Percentiles rank a stretch among this genome's conserved stretches.
phyloP scores from a whole-genome alignment of 768 basidiomycete species.

The Tremella mesenterica region DNA sequence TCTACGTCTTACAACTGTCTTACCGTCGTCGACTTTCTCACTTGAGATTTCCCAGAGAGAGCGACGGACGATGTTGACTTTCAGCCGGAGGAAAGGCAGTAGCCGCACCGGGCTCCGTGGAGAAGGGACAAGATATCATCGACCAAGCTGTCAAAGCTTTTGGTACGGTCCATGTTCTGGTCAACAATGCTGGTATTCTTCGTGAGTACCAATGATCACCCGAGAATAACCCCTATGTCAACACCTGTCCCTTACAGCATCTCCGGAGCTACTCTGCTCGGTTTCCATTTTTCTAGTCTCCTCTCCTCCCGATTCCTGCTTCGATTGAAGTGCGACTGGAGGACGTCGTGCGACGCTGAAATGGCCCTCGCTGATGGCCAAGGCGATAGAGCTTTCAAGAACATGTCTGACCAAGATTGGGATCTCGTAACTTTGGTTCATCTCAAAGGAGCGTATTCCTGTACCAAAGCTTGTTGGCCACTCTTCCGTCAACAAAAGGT shows the following conservation, averaged over 20 bases:
- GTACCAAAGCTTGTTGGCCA: constrained; percentile 93
- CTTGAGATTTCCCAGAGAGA: background rate
- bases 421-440: constrained; percentile 83
- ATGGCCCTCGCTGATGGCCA: background rate
- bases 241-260: background rate
- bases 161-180: constrained; percentile 56
- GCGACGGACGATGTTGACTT: background rate
- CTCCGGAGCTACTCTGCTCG: background rate
- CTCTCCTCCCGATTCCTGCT: too few species aligned
- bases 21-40: background rate
- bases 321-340: too few species aligned
- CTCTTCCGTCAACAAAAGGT: constrained; percentile 58
- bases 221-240: background rate
- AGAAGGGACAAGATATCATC: constrained; percentile 78
- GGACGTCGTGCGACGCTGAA: background rate
- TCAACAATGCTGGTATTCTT: constrained; percentile 92
- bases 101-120: constrained; percentile 73
- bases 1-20: too few species aligned
- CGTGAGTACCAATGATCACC: constrained; percentile 26
- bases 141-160: constrained; percentile 76
- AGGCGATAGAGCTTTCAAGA: constrained; percentile 64
- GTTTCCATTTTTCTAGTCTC: too few species aligned
- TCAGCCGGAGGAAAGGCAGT: constrained; percentile 83
- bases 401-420: constrained; percentile 89
- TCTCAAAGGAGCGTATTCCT: constrained; percentile 83